A percentile compares a stretch with the other conserved stretches of the same genome.
Evolutionary conservation across 2,329 filamentous ascomycete species (phyloP).

Genomic region (Lasiodiplodia sp.): DNA sequence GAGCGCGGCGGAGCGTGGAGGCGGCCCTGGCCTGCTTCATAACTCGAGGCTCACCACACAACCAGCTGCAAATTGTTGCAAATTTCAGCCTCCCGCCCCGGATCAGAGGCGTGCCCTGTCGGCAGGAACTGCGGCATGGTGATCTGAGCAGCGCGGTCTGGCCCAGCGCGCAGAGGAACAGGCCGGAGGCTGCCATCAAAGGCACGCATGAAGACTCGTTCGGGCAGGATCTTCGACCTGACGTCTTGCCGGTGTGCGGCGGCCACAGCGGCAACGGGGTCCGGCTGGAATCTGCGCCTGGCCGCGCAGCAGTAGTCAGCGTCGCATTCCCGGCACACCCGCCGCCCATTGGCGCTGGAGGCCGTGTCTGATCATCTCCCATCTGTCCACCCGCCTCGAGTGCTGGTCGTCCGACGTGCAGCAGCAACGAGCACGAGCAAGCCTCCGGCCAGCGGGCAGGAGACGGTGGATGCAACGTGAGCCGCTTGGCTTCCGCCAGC

Average conservation of each 20-base stretch:
- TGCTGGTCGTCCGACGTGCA: neutral
- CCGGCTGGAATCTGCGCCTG: slow-evolving; percentile 4
- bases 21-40: slow-evolving; percentile 17
- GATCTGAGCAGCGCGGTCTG: slow-evolving; percentile 19
- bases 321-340: slow-evolving; percentile 9
- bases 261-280: slow-evolving; percentile 10
- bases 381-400: slow-evolving; percentile 6
- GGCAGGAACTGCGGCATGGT: slow-evolving; percentile 17
- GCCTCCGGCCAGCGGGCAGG: neutral
- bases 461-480: neutral
- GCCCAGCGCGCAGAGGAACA: slow-evolving; percentile 9
- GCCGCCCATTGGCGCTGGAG: neutral
- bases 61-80: slow-evolving; percentile 5
- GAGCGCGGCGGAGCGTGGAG: slow-evolving; percentile 6
- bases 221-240: slow-evolving; percentile 22
- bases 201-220: slow-evolving; percentile 6
- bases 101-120: slow-evolving; percentile 10
- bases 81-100: slow-evolving; percentile 9
- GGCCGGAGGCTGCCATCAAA: slow-evolving; percentile 13
- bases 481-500: neutral
- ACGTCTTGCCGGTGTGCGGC: slow-evolving; percentile 9
- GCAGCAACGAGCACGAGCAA: neutral
- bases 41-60: neutral
- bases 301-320: slow-evolving; percentile 9
- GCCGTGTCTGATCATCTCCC: neutral